Evolutionary conservation across 805 yeast species (phyloP).

Genomic region (Wickerhamia fluorescens): DNA sequence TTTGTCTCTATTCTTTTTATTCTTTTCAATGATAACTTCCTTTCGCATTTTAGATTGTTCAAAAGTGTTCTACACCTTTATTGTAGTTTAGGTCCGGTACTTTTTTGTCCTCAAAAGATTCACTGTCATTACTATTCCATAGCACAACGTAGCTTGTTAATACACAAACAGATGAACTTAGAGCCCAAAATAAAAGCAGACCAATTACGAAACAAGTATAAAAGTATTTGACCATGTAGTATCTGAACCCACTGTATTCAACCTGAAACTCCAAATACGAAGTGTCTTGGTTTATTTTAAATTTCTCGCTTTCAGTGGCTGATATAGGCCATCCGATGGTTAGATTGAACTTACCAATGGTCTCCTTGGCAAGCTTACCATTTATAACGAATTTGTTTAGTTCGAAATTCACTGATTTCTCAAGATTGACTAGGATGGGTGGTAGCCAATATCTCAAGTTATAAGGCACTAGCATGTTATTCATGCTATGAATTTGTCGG

Average conservation of each 20-base stretch:
- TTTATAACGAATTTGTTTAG: constrained; percentile 4
- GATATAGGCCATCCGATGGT: too few relatives aligned
- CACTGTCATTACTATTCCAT: too few relatives aligned
- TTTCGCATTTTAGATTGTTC: too few relatives aligned
- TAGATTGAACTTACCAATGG: background rate
- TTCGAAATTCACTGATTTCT: constrained; percentile 9
- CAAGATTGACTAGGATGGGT: constrained; percentile 21
- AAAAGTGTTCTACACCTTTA: too few relatives aligned
- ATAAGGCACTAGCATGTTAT: constrained; percentile 30
- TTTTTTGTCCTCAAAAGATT: too few relatives aligned
- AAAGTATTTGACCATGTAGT: constrained; percentile 17
- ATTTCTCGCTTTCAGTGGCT: background rate
- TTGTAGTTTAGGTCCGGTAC: too few relatives aligned
- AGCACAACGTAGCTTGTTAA: constrained; percentile 10
- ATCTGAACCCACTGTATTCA: constrained; percentile 18
- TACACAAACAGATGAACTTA: constrained; percentile 12
- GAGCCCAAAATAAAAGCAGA: constrained; percentile 12
- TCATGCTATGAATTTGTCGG: constrained; percentile 18
- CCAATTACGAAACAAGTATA: constrained; percentile 13
- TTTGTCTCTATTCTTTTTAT: too few relatives aligned
- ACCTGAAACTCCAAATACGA: constrained; percentile 11
- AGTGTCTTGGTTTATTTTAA: constrained; percentile 5
- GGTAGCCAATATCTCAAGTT: constrained; percentile 31
- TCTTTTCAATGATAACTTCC: constrained; percentile 1
- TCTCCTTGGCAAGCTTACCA: constrained; percentile 4